Conservation (phyloP, 371 early-diverging fungal genomes). For the Apophysomyces ossiformis region DNA sequence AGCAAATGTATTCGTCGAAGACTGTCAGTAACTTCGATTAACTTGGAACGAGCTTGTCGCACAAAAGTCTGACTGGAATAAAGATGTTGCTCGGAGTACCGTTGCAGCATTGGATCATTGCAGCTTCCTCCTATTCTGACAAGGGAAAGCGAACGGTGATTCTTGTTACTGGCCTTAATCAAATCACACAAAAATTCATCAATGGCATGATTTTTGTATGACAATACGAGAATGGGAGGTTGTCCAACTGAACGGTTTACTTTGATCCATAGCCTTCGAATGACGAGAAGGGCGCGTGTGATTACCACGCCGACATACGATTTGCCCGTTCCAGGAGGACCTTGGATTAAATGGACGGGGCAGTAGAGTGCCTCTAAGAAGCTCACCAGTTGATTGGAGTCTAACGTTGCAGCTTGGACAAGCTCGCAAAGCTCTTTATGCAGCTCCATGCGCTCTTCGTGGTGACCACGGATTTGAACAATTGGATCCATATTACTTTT, state of each 20-base stretch:
- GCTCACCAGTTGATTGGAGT: background rate
- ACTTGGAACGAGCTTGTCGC: background rate
- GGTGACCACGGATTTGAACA: background rate
- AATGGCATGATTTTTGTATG: conserved; percentile 1
- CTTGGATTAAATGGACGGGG: conserved; percentile 1
- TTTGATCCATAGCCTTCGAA: conserved; percentile 1
- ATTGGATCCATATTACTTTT: conserved; percentile 7
- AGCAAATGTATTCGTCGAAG: background rate
- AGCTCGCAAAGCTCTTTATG: background rate
- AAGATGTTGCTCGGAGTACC: background rate
- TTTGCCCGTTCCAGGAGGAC: conserved; percentile 4
- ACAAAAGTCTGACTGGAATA: background rate
- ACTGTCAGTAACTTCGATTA: background rate
- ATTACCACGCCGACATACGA: conserved; percentile 2
- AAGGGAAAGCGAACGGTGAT: background rate
- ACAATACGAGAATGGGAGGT: background rate
- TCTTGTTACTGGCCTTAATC: background rate
- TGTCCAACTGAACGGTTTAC: background rate
- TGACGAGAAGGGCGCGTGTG: background rate
- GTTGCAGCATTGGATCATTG: background rate
- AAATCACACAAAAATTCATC: conserved; percentile 7
- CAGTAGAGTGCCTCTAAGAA: background rate
- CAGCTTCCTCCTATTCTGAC: conserved; percentile 6
- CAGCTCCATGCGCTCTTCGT: background rate
- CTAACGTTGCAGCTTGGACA: background rate